Evolutionary conservation across 108 stramenopile genomes (phyloP).

Genomic region (Conticribra weissflogii): DNA sequence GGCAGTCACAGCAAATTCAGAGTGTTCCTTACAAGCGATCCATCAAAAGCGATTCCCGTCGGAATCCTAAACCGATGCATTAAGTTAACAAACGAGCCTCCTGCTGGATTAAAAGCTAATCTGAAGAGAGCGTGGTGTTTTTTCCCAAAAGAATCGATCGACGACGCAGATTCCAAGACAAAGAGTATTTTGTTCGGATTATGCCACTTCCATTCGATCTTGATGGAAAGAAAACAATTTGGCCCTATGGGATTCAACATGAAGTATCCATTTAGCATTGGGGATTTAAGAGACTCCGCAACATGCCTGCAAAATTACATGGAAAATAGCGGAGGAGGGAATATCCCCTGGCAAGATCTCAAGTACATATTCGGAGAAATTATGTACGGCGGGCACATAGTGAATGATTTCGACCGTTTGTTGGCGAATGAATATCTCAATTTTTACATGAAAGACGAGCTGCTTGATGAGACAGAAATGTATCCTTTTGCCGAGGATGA

Average conservation of each 20-base stretch:
- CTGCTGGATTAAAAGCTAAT: constrained; percentile 91
- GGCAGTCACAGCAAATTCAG: constrained; percentile 88
- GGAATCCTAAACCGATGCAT: constrained; percentile 91
- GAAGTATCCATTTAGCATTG: constrained; percentile 93
- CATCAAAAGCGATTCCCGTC: constrained; percentile 83
- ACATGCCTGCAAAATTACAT: constrained; percentile 89
- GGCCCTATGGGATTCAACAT: constrained; percentile 96
- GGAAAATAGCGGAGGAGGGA: constrained; percentile 88
- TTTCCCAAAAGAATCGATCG: constrained; percentile 83
- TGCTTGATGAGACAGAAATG: constrained; percentile 91
- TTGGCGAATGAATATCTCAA: constrained; percentile 87
- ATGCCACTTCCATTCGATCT: constrained; percentile 92
- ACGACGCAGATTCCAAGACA: constrained; percentile 87
- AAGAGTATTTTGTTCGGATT: constrained; percentile 91
- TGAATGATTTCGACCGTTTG: constrained; percentile 95
- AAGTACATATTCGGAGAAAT: constrained; percentile 94
- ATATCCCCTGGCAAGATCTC: constrained; percentile 93
- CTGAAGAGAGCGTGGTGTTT: constrained; percentile 92
- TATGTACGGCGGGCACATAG: constrained; percentile 95
- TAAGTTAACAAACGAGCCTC: constrained; percentile 94
- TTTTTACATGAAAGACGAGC: constrained; percentile 92
- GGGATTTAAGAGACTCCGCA: constrained; percentile 88
- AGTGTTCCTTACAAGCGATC: constrained; percentile 87
- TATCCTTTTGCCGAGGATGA: constrained; percentile 91
- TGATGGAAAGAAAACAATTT: constrained; percentile 94